These are phyloP conservation scores for Puccinia triticina DNA, from an alignment of 1,284 basidiomycete species.

Conservation along the genomic window DNA sequence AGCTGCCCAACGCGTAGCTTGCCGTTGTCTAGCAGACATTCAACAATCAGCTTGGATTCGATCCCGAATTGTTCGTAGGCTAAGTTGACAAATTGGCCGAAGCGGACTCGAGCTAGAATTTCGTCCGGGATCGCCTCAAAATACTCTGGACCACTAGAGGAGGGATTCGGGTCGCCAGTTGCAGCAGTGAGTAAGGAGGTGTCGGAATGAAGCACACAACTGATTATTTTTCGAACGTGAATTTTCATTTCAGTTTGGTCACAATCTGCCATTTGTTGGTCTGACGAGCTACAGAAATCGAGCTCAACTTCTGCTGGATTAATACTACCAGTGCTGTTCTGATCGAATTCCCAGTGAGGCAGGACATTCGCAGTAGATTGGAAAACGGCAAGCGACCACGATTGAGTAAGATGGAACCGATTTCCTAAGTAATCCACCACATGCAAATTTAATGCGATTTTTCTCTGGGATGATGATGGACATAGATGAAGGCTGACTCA, in stretches of 20 bases:
- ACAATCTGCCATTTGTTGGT: neutral
- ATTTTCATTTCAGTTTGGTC: neutral
- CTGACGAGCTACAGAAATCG: neutral
- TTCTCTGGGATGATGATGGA: neutral
- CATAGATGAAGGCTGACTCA: neutral
- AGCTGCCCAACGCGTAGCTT: conserved; percentile 37
- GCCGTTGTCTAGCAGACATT: conserved; percentile 37
- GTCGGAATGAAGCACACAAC: conserved; percentile 49
- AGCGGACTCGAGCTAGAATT: conserved; percentile 36
- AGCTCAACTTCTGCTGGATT: conserved; percentile 46
- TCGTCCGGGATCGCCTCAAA: conserved; percentile 32
- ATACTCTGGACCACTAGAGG: conserved; percentile 12
- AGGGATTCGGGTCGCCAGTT: neutral
- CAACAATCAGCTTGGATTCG: conserved; percentile 39
- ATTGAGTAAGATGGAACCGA: conserved; percentile 41
- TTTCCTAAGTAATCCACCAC: conserved; percentile 12
- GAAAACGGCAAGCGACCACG: conserved; percentile 43
- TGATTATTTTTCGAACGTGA: neutral
- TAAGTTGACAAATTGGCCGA: conserved; percentile 32
- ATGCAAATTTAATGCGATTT: neutral
- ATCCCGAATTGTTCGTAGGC: conserved; percentile 31
- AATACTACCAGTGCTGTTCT: conserved; percentile 32
- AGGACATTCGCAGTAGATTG: conserved; percentile 34
- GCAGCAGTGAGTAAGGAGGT: conserved; percentile 5
- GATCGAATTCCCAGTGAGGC: conserved; percentile 36